Evolutionary conservation across 2,329 filamentous ascomycete species (phyloP).

Genomic region (Arthroderma sp.): DNA sequence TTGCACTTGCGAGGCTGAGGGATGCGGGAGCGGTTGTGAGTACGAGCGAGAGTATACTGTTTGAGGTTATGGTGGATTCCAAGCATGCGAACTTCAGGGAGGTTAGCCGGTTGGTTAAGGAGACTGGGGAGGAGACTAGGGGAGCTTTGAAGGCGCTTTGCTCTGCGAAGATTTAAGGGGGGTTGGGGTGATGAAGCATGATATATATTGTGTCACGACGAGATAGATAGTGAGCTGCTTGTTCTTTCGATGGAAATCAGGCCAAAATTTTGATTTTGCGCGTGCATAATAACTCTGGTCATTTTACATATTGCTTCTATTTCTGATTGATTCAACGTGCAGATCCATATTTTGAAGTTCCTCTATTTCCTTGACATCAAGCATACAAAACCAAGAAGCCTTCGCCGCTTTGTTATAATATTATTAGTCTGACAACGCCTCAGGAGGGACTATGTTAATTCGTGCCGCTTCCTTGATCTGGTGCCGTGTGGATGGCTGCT

Average conservation of each 20-base stretch:
- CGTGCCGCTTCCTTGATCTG: constrained; percentile 26
- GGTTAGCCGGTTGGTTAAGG: constrained; percentile 65
- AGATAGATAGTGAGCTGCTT: no score
- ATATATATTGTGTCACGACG: no score
- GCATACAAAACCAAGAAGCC: no score
- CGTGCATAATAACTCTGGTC: no score
- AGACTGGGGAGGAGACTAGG: constrained; percentile 57
- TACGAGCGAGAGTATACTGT: constrained; percentile 78
- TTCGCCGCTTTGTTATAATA: no score
- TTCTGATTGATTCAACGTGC: no score
- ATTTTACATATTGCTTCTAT: no score
- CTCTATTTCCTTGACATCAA: no score
- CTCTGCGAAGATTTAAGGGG: constrained; percentile 34
- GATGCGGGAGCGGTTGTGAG: constrained; percentile 67
- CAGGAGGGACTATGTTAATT: constrained; percentile 21
- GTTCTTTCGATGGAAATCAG: no score
- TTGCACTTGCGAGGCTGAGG: constrained; percentile 65
- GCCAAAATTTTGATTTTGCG: no score
- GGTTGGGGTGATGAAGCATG: no score
- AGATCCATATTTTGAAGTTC: no score
- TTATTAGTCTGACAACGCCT: neutral
- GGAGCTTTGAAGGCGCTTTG: constrained; percentile 50
- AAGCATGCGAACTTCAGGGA: constrained; percentile 54
- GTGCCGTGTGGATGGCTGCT: constrained; percentile 7
- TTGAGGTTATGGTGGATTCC: constrained; percentile 80